Percentiles rank a stretch among this genome's conserved stretches.
Evolutionary conservation across 192 early-diverging fungal species (phyloP).

Genomic region (Funneliformis geosporum): DNA sequence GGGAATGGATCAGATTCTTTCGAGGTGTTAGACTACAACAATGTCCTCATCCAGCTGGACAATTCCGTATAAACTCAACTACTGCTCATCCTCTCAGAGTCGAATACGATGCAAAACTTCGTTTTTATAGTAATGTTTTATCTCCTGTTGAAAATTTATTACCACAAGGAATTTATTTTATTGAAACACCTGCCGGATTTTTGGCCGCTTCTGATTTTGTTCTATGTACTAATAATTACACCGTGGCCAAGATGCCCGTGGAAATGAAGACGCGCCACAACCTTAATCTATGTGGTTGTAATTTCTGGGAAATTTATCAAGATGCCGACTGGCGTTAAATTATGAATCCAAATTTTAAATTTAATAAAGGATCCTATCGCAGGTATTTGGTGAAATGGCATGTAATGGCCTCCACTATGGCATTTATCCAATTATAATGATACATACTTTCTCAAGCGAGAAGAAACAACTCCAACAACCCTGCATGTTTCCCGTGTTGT

Average conservation of each 20-base stretch:
- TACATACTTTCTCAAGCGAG: conserved; percentile 23
- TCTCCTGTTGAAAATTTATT: background rate
- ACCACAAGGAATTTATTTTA: background rate
- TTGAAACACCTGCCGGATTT: background rate
- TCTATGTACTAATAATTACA: conserved; percentile 11
- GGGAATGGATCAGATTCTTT: background rate
- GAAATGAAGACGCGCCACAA: conserved; percentile 16
- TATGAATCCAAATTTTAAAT: conserved; percentile 11
- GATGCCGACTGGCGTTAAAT: background rate
- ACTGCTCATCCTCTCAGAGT: background rate
- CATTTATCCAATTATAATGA: conserved; percentile 13
- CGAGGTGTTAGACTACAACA: background rate
- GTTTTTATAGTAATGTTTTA: background rate
- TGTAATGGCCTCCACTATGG: conserved; percentile 7
- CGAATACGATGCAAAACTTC: background rate
- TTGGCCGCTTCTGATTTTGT: background rate
- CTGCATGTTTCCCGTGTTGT: conserved; percentile 5
- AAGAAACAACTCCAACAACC: background rate
- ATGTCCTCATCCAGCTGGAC: background rate
- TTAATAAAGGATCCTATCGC: conserved; percentile 1
- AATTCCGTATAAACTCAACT: background rate
- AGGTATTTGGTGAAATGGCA: conserved; percentile 11
- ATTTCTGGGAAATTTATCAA: conserved; percentile 20
- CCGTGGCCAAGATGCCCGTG: conserved; percentile 14
- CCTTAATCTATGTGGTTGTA: background rate